A percentile compares a stretch with the other conserved stretches of the same genome.
Evolutionary conservation across 331 rosid species (phyloP).

Genomic region (Dryas integrifolia): DNA sequence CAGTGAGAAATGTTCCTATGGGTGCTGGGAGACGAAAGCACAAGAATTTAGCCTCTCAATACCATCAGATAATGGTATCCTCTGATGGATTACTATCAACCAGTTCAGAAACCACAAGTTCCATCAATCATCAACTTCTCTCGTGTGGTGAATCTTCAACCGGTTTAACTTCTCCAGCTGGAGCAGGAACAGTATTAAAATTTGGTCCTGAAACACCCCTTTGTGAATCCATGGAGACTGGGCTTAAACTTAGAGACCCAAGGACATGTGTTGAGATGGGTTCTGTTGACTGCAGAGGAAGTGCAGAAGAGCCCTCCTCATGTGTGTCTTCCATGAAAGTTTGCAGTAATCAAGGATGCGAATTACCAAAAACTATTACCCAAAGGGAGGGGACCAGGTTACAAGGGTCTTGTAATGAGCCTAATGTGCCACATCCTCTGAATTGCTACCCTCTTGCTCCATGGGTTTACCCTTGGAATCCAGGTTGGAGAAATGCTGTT

Average conservation of each 20-base stretch:
- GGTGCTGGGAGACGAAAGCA: constrained; percentile 77
- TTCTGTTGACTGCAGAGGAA: constrained; percentile 31
- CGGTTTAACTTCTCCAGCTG: constrained; percentile 26
- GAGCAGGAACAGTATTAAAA: constrained; percentile 42
- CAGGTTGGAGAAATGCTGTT: constrained; percentile 35
- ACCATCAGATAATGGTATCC: constrained; percentile 43
- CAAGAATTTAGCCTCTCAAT: constrained; percentile 64
- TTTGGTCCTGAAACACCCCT: constrained; percentile 60
- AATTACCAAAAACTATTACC: constrained; percentile 20
- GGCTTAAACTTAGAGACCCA: constrained; percentile 43
- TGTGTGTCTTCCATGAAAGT: constrained; percentile 39
- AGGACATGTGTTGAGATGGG: constrained; percentile 30
- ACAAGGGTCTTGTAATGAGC: constrained; percentile 22
- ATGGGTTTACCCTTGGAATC: constrained; percentile 44
- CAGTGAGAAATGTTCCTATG: constrained; percentile 66
- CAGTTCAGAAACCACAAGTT: constrained; percentile 35
- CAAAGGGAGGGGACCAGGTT: constrained; percentile 18
- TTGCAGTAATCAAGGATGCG: constrained; percentile 31
- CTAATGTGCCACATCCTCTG: constrained; percentile 25
- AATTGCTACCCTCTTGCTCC: constrained; percentile 48
- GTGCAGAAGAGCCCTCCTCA: constrained; percentile 38
- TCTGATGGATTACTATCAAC: constrained; percentile 38
- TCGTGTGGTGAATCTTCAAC: constrained; percentile 30
- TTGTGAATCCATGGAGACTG: constrained; percentile 47
- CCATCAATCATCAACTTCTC: constrained; percentile 28